Percentiles rank a stretch among this genome's conserved stretches.
Evolutionary conservation across 1,284 basidiomycete genomes (phyloP).

Genomic region (Malassezia cuniculi): DNA sequence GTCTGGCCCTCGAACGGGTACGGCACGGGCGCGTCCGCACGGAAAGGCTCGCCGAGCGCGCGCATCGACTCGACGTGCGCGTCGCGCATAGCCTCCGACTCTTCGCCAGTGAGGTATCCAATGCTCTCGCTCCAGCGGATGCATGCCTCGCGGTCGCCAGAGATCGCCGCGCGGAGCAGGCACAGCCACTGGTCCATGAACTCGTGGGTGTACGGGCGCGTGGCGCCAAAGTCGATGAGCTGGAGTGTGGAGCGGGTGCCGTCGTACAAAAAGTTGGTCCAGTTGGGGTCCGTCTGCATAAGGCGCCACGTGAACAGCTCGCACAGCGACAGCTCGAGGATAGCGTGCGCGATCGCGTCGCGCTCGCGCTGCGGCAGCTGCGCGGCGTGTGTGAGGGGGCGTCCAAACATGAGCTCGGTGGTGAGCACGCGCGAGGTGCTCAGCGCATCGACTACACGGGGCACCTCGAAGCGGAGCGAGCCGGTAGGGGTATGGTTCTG

Average conservation of each 20-base stretch:
- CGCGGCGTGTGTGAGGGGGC: slow-evolving; percentile 60
- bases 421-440: slow-evolving; percentile 73
- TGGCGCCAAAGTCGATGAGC: slow-evolving; percentile 91
- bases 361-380: slow-evolving; percentile 57
- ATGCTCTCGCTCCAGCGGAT: slow-evolving; percentile 62
- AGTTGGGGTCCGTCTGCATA: slow-evolving; percentile 99
- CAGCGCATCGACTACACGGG: slow-evolving; percentile 63
- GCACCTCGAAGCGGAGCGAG: slow-evolving; percentile 59
- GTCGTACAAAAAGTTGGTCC: slow-evolving; percentile 93
- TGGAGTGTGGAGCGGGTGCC: slow-evolving; percentile 52
- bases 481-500: slow-evolving; percentile 2
- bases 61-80: slow-evolving; percentile 76
- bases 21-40: slow-evolving; percentile 53
- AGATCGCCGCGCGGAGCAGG: slow-evolving; percentile 65
- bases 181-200: slow-evolving; percentile 83
- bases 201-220: slow-evolving; percentile 65
- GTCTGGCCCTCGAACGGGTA: slow-evolving; percentile 55
- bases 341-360: slow-evolving; percentile 69
- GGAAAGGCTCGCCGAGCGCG: slow-evolving; percentile 65
- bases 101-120: slow-evolving; percentile 80
- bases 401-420: slow-evolving; percentile 72
- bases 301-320: slow-evolving; percentile 80
- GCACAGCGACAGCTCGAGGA: slow-evolving; percentile 72
- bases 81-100: slow-evolving; percentile 73
- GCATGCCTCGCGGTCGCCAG: slow-evolving; percentile 59